Evolutionary conservation across 1,139 yeast species (phyloP), one percentile per base, ranked within the genome.

Genomic region (Debaryomyces nepalensis): DNA sequence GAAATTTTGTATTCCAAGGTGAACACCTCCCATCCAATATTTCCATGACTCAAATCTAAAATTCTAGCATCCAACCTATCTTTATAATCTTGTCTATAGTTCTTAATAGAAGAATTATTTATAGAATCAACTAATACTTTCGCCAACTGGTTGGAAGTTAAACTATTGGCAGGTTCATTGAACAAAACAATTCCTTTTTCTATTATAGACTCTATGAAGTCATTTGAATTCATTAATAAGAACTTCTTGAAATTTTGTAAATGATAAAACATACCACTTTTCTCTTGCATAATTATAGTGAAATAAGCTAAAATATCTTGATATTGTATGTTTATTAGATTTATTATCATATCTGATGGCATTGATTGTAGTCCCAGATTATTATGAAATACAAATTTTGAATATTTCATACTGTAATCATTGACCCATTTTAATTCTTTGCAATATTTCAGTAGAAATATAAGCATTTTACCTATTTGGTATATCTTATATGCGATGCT

Each of bases 11-110:
- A 93, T 57, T 90, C 97, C 37, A 93, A 68, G 0, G 97, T 89
- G 61, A 93, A 91, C 3, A 87, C 90, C 57, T 91, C 96, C 98
- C 98, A 93, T 0, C 90, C 91, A 39, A 69, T 77, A 19, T 75
- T 81, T 0, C 95, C 95, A 52, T 84, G 59, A 19, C 60, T 56
- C 29, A 84, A 66, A 46, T 82, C 91, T 39, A 90, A 71, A 37
- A 91, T 75, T 36, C 97, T 71, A 0, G 97, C 96, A 67, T 93
- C 98, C 12, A 93, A 59, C 40, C 89, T 68, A 26, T 57, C 49
- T 19, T 59, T 53, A 33, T 53, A 58, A 16, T 54, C 54, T 1
- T 5, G 10, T 9, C 51, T 49, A 38, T 75, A 69, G 50, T 70
- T 66, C 44, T 75, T 73, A 1, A 87, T 68, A 12, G 89, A 81